Conservation (phyloP, 1,139 yeast genomes). For the Zygosaccharomyces pseudobailii region DNA sequence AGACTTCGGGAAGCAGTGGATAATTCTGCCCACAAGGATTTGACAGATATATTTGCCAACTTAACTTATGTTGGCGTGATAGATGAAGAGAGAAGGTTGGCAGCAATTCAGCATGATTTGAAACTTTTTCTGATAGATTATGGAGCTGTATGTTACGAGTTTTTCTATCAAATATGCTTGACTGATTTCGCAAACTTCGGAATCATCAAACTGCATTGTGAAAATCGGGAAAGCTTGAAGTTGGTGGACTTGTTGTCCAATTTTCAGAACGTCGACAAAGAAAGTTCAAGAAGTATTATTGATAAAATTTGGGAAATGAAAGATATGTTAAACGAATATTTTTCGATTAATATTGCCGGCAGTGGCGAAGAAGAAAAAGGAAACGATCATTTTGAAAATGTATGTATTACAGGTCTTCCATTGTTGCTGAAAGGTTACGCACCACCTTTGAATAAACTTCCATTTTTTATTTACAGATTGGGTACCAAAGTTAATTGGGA, state of each 20-base stretch:
- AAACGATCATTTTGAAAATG: conserved; percentile 21
- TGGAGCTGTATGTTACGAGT: conserved; percentile 59
- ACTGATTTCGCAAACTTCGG: conserved; percentile 85
- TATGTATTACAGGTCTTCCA: conserved; percentile 53
- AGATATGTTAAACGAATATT: conserved; percentile 82
- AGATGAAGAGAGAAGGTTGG: conserved; percentile 62
- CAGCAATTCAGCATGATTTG: conserved; percentile 80
- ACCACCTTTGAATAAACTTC: conserved; percentile 62
- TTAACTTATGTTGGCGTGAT: conserved; percentile 79
- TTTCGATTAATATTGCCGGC: conserved; percentile 43
- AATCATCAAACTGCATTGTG: conserved; percentile 41
- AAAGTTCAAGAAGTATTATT: conserved; percentile 23
- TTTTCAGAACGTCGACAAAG: conserved; percentile 26
- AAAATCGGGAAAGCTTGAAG: conserved; percentile 23
- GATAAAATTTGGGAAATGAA: conserved; percentile 44
- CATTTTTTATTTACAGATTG: conserved; percentile 60
- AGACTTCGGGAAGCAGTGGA: conserved; percentile 51
- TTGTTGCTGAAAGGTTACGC: conserved; percentile 56
- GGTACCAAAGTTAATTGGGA: conserved; percentile 58
- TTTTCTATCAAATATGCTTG: conserved; percentile 77
- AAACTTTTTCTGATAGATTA: conserved; percentile 76
- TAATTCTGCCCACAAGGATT: conserved; percentile 41
- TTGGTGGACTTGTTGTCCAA: conserved; percentile 13
- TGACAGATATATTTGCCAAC: conserved; percentile 66
- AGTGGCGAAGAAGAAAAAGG: conserved; percentile 28